Evolutionary conservation across 2,329 filamentous ascomycete species (phyloP), one percentile per base, ranked within the genome.

Genomic region (Ophiocordyceps camponoti-saundersi): DNA sequence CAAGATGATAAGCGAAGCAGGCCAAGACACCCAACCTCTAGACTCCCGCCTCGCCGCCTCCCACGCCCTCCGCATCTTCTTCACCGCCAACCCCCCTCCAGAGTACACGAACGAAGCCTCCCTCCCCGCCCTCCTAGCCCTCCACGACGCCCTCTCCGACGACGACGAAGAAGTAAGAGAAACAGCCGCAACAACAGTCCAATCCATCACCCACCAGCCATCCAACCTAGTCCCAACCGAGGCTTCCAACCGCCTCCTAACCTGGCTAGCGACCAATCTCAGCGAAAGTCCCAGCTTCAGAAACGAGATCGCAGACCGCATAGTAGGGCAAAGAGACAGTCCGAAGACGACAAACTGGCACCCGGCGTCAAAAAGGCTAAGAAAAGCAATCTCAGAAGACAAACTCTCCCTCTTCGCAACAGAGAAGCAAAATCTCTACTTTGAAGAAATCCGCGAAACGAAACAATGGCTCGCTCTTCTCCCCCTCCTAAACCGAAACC

Each of bases 341-440:
- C 48, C 18, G 36, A 34, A 21, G 47, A 18, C 26, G 46, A 21
- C 23, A 29, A 43, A 44, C 44, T 51, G 50, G 57, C 41, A 53
- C 6, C 45, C 65, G 0, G 65, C 67, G 0, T 56, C 57, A 22
- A 45, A 53, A 1, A 66, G 71, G 48, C 63, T 80, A 20, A 50
- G 57, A 3, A 51, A 58, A 10, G 71, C 73, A 4, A 59, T 77
- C 47, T 67, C 72, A 53, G 75, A 85, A 57, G 75, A 79, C 8
- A 29, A 29, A 29, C 7, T 6, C 51, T 71, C 80, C 3, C 73
- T 98, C 1, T 98, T 98, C 59, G 81, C 76, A 1, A 73, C 87
- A 48, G 92, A 98, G 63, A 89, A 93, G 60, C 88, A 94, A 59
- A 98, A 98, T 59, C 71, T 95, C n/a, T 96, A 86, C 61, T 69